Conservation (phyloP, 192 early-diverging fungal species). For the Chytriomyces hyalinus region DNA sequence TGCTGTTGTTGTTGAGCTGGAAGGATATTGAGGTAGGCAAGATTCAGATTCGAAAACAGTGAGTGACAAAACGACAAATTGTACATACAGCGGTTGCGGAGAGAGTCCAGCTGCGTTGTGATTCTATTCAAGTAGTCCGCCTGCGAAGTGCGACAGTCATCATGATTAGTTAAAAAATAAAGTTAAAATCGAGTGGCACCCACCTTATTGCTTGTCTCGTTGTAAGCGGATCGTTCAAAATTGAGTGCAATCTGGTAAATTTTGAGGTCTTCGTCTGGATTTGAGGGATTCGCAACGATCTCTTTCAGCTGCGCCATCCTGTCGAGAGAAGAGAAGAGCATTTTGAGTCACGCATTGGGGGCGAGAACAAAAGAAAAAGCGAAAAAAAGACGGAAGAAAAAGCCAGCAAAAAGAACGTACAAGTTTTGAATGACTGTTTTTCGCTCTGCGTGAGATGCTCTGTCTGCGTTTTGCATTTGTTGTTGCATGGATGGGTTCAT, state of each 20-base stretch:
- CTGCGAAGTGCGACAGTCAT: not conserved
- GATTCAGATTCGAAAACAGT: not conserved
- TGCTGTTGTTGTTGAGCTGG: not conserved
- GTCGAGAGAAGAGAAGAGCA: not conserved
- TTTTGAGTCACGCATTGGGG: not conserved
- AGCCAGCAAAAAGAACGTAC: not conserved
- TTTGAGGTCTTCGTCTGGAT: not conserved
- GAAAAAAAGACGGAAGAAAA: not conserved
- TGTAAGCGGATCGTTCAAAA: constrained; percentile 7
- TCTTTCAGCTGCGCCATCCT: constrained; percentile 19
- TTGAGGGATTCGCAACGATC: not conserved
- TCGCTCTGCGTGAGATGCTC: constrained; percentile 13
- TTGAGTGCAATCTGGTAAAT: constrained; percentile 11
- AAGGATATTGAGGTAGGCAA: not conserved
- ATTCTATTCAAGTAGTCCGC: constrained; percentile 11
- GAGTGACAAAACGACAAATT: not conserved
- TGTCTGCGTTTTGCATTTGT: not conserved
- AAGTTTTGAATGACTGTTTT: constrained; percentile 23
- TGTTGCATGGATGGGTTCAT: not conserved
- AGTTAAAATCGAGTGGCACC: not conserved
- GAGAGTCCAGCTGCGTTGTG: not conserved
- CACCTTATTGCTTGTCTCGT: constrained; percentile 19
- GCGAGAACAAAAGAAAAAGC: not conserved
- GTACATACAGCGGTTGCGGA: not conserved
- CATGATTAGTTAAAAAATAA: not conserved